Evolutionary conservation across 805 yeast species (phyloP).

Genomic region (Candida wancherniae): DNA sequence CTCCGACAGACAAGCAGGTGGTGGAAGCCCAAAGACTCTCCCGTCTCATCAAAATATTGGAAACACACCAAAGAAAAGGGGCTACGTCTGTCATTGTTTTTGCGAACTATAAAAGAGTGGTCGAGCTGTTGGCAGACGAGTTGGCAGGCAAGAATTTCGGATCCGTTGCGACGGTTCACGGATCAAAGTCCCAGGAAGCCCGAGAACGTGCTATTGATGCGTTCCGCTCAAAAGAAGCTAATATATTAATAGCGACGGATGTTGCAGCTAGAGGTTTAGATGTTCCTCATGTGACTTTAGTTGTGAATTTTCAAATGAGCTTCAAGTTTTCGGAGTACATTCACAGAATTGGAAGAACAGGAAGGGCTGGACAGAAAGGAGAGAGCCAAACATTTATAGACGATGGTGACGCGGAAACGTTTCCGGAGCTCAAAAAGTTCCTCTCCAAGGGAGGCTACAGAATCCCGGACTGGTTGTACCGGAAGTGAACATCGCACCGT

Average conservation of each 20-base stretch:
- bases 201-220: constrained; percentile 72
- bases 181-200: constrained; percentile 78
- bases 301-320: constrained; percentile 82
- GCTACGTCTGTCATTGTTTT: constrained; percentile 59
- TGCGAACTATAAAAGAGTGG: constrained; percentile 69
- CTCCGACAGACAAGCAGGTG: constrained; percentile 30
- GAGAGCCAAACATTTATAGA: constrained; percentile 69
- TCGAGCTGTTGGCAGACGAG: constrained; percentile 59
- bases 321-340: constrained; percentile 75
- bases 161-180: constrained; percentile 66
- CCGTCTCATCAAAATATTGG: constrained; percentile 36
- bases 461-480: constrained; percentile 26
- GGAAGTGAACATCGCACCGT: neutral
- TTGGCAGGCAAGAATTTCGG: constrained; percentile 38
- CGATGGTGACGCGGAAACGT: constrained; percentile 48
- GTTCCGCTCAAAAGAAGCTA: constrained; percentile 51
- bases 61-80: constrained; percentile 38
- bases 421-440: constrained; percentile 48
- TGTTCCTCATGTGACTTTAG: constrained; percentile 79
- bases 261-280: constrained; percentile 96
- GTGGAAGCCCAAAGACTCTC: constrained; percentile 35
- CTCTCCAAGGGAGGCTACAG: constrained; percentile 33
- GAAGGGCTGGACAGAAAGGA: constrained; percentile 86
- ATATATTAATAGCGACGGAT: constrained; percentile 83
- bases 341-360: constrained; percentile 95